These are phyloP conservation scores for Solanum pennellii DNA, from an alignment of 257 asterid genomes.

Conservation along the genomic window DNA sequence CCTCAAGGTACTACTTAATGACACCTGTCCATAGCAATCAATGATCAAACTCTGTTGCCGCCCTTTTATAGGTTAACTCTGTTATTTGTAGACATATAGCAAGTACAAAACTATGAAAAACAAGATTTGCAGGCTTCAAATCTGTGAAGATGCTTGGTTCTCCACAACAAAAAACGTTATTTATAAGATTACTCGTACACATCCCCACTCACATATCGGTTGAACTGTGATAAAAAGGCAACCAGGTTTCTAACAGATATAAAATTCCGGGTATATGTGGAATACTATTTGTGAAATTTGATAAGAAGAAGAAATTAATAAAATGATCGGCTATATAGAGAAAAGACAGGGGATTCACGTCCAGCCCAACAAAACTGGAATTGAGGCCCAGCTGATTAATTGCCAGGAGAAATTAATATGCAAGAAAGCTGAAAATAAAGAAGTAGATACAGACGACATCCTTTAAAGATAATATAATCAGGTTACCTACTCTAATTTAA, in stretches of 20 bases:
- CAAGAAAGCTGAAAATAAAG: background rate
- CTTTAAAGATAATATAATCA: background rate
- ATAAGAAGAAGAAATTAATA: background rate
- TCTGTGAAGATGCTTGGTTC: background rate
- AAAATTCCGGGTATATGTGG: background rate
- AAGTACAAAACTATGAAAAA: background rate
- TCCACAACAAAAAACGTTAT: background rate
- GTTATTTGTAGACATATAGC: background rate
- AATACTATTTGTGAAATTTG: background rate
- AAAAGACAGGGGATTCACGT: background rate
- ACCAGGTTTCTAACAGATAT: background rate
- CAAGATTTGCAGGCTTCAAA: background rate
- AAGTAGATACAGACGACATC: background rate
- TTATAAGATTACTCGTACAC: background rate
- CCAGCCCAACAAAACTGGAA: background rate
- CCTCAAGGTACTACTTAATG: background rate
- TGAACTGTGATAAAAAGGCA: background rate
- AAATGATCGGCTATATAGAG: background rate
- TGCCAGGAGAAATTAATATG: background rate
- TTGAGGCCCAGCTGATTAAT: background rate
- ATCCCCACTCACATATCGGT: background rate
- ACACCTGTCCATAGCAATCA: background rate
- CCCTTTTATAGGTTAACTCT: background rate
- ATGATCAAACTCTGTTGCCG: background rate
- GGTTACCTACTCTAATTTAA: background rate